Evolutionary conservation across 805 yeast genomes (phyloP), one percentile per base, ranked within the genome.

Genomic region (Barnettozyma populi): DNA sequence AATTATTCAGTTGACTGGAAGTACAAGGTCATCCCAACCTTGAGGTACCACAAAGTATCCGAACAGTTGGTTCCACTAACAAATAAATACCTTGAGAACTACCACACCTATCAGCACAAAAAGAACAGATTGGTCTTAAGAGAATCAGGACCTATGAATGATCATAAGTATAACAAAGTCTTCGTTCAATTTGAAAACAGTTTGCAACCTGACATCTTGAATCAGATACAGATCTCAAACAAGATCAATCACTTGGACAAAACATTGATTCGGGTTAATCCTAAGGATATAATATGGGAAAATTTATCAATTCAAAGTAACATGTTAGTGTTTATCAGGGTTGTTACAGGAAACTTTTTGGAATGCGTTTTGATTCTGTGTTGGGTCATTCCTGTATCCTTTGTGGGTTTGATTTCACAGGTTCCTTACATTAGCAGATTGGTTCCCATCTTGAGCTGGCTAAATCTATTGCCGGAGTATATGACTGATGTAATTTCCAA

Each of bases 301-400:
- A 87, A 86, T 53, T 53, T 87, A 6, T 58, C 66, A 4, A 55
- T 68, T 13, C 64, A 63, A 24, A 71, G 68, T 47, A 68, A 72
- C 19, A 53, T 68, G 52, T 55, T 70, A 3, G 62, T 61, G 10
- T 64, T 67, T 16, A 20, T 72, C 0, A 72, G 80, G 57, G 65
- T 67, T 14, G 59, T 70, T 3, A 35, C 72, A 5, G 81, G 84
- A 0, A 74, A 73, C 24, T 74, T 4, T 34, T 76, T 14, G 71
- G 80, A 46, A 61, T 78, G 55, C 8, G 50, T 71, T 1, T 66
- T 87, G 1, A 80, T 84, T 5, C 52, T 78, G 18, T 76, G 79
- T 2, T 90, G 95, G 83, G 86, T 88, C 1, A 63, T 89, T 1
- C 97, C 97, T 0, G 92, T 89, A 1, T 88, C 95, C 0, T 73